These are phyloP conservation scores for Rubroshorea leprosula DNA, from an alignment of 345 rosid species.

Conservation along the genomic window DNA sequence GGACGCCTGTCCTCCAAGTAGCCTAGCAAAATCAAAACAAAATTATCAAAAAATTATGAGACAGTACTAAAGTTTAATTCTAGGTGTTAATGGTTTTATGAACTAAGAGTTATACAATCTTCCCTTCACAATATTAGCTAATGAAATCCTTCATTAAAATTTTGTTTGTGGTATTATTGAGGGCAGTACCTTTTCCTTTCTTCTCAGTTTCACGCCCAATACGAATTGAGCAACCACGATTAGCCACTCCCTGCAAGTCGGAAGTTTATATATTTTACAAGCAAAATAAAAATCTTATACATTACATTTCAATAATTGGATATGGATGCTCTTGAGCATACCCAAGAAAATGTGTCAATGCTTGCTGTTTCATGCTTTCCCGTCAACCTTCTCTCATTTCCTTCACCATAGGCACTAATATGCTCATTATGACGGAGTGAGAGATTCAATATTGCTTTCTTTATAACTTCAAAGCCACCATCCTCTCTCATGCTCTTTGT, in stretches of 20 bases:
- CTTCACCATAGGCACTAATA: conserved; percentile 95
- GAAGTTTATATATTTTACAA: conserved; percentile 13
- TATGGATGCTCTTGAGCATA: conserved; percentile 24
- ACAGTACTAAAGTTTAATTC: too few relatives aligned
- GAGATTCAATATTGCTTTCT: conserved; percentile 86
- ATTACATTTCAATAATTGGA: background rate
- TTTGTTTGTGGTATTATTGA: too few relatives aligned
- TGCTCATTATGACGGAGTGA: conserved; percentile 87
- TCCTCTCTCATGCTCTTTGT: conserved; percentile 96
- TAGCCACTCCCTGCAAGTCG: conserved; percentile 98
- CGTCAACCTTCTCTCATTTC: conserved; percentile 92
- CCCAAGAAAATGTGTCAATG: conserved; percentile 93
- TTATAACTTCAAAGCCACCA: conserved; percentile 81
- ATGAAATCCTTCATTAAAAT: too few relatives aligned
- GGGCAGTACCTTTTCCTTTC: conserved; percentile 68
- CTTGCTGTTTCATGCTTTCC: conserved; percentile 98
- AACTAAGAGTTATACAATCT: too few relatives aligned
- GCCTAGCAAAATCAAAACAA: conserved; percentile 32
- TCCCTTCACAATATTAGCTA: too few relatives aligned
- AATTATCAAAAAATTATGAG: background rate
- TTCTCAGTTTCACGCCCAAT: conserved; percentile 97
- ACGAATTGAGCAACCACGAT: conserved; percentile 94
- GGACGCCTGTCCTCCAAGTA: conserved; percentile 91
- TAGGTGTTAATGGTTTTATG: too few relatives aligned
- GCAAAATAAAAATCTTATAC: background rate